Evolutionary conservation across 1,284 basidiomycete species (phyloP), one percentile per base, ranked within the genome.

Genomic region (Irpex sp.): DNA sequence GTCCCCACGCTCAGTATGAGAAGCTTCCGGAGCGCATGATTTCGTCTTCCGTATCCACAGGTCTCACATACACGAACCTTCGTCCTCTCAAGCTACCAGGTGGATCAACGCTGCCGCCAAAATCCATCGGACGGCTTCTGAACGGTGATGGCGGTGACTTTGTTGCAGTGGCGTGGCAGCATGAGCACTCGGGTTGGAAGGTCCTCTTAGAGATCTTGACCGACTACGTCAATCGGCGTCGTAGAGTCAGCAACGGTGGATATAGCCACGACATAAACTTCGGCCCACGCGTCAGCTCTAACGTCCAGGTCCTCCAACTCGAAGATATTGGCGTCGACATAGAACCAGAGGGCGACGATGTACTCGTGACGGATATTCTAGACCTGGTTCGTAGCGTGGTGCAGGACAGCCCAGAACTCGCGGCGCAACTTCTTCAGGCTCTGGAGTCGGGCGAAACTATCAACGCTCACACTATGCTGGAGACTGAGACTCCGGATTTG

Each of bases 111-210:
- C 79, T 96, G 1, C 86, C 88, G 5, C 77, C 83, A 1, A 83
- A 85, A 39, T 88, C 90, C 1, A 76, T 80, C 1, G 94, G 93
- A 1, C 83, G 85, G 9, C 80, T 94, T 49, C 78, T 96, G 39
- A 91, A 85, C 67, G 80, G 84, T 1, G 92, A 93, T 63, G 84
- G 85, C 4, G 84, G 82, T 3, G 92, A 93, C 43, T 80, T 85
- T 7, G 77, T 93, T 50, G 86, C 92, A 7, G 84, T 95, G 1
- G 81, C 83, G n/a, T 96, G 94, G 94, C 81, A 90, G 64, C 87
- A 90, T 65, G 77, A 86, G 47, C 86, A 92, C 70, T 93, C 88
- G 8, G 93, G 90, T 0, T 95, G 94, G 93, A 89, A 86, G 69
- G 72, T 95, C 13, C 76, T 95, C 17, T 75, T 92, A 8, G 94